Evolutionary conservation across 257 asterid genomes (phyloP), one percentile per base, ranked within the genome.

Genomic region (Galeopsis tetrahit): DNA sequence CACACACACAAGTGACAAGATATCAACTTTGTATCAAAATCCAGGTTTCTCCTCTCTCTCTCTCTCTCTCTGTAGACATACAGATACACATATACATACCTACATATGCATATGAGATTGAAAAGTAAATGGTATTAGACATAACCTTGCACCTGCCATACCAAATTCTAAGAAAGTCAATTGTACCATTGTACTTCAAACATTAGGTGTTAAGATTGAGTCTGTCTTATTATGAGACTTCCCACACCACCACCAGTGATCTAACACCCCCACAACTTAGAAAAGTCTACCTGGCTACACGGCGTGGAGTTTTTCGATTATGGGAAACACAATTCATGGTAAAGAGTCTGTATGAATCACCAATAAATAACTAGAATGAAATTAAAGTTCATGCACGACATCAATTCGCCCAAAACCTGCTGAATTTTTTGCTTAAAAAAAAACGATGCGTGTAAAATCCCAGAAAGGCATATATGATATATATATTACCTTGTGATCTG

Each of bases 1-100:
- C 73, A 66, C 78, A 72, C 71, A 48, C 33, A 75, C 75, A 70
- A n/a, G 78, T 75, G 80, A 75, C 83, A 83, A 66, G 70, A 81
- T 66, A 46, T 79, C 83, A 85, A 75, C 79, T 42, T 68, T 70
- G 21, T 21, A 78, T 77, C 68, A 78, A 74, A 52, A 75, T 81
- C 77, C 85, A 79, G 86, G 83, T 74, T 35, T 49, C 35, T 52
- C 38, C 67, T 11, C 62, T 15, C 39, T 55, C 34, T 1, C 48
- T 58, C 75, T 21, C 65, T 57, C 44, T 57, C 5, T 48, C 9
- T 11, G 1, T 3, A 51, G 13, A 28, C 28, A 57, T 58, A 21
- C 21, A 57, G 13, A 53, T 32, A 55, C 9, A 21, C 28, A 21
- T 21, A 21, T 21, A 21, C 28, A 21, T 21, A 21, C 28, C 28